Evolutionary conservation across 2,329 filamentous ascomycete species (phyloP).

Genomic region (Phaeosphaeriaceae sp.): DNA sequence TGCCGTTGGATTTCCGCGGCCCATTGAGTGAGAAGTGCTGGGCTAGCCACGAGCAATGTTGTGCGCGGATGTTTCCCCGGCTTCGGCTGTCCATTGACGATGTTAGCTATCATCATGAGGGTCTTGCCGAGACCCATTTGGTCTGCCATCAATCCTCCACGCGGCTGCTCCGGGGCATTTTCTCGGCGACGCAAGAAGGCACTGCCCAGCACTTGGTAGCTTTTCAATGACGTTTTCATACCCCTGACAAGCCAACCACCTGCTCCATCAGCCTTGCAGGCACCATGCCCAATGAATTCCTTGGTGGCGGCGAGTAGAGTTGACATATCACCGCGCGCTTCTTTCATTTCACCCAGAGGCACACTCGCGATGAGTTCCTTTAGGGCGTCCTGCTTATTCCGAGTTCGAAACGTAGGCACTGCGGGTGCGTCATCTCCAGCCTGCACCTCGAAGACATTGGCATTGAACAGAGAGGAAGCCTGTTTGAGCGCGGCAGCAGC

Average conservation of each 20-base stretch:
- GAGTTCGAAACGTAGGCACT: slow-evolving; percentile 31
- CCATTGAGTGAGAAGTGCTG: slow-evolving; percentile 53
- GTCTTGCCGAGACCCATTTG: slow-evolving; percentile 54
- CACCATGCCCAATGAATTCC: slow-evolving; percentile 50
- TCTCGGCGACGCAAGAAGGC: slow-evolving; percentile 65
- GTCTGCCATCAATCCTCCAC: slow-evolving; percentile 52
- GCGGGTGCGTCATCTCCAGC: slow-evolving; percentile 26
- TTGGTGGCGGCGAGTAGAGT: slow-evolving; percentile 49
- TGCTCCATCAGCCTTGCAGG: slow-evolving; percentile 42
- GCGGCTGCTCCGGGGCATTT: slow-evolving; percentile 41
- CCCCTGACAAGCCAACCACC: slow-evolving; percentile 56
- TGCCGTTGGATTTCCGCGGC: slow-evolving; percentile 40
- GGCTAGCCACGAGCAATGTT: slow-evolving; percentile 54
- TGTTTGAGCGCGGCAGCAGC: slow-evolving; percentile 25
- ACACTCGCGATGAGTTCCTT: slow-evolving; percentile 51
- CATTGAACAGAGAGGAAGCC: slow-evolving; percentile 32
- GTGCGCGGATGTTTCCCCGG: slow-evolving; percentile 27
- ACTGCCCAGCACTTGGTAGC: slow-evolving; percentile 60
- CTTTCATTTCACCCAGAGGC: slow-evolving; percentile 43
- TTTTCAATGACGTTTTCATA: slow-evolving; percentile 55
- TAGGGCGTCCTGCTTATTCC: slow-evolving; percentile 43
- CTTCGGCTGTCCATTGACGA: slow-evolving; percentile 48
- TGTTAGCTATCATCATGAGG: slow-evolving; percentile 53
- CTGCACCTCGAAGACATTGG: slow-evolving; percentile 44
- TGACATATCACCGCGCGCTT: slow-evolving; percentile 44